phyloP scores from a whole-genome alignment of 352 stramenopile species.

The Phytopythium sindhum region DNA sequence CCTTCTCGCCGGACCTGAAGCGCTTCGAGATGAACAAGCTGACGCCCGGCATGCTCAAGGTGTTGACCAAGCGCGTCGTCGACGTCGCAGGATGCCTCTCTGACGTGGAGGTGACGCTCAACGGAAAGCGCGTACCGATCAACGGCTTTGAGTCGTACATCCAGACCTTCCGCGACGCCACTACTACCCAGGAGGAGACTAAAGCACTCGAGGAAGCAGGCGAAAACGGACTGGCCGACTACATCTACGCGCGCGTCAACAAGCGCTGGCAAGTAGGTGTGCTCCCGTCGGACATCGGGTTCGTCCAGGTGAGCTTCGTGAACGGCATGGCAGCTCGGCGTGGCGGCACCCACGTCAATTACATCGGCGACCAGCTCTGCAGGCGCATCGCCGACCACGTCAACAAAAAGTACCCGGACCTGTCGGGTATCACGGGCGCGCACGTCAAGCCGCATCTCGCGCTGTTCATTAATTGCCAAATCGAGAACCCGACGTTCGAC shows the following conservation, averaged over 20 bases:
- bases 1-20: constrained; percentile 95
- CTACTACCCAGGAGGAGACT: constrained; percentile 18
- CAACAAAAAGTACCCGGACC: constrained; percentile 95
- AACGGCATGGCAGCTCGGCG: constrained; percentile 98
- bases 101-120: constrained; percentile 92
- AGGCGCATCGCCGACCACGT: constrained; percentile 92
- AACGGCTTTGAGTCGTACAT: constrained; percentile 98
- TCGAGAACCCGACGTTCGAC: constrained; percentile 99
- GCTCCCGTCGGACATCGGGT: constrained; percentile 85
- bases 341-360: constrained; percentile 95
- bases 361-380: constrained; percentile 79
- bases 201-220: constrained; percentile 41
- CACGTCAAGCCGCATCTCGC: constrained; percentile 98
- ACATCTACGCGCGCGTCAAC: constrained; percentile 92
- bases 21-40: constrained; percentile 96
- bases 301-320: constrained; percentile 98
- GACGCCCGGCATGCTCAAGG: constrained; percentile 90
- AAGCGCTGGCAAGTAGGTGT: constrained; percentile 97
- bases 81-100: constrained; percentile 97
- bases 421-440: constrained; percentile 83
- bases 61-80: constrained; percentile 97
- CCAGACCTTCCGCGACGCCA: constrained; percentile 78
- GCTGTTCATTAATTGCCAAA: constrained; percentile 98
- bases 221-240: constrained; percentile 35
- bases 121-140: constrained; percentile 83